These are phyloP conservation scores for Apiospora saccharicola DNA, from an alignment of 2,329 filamentous ascomycete genomes.

Conservation along the genomic window DNA sequence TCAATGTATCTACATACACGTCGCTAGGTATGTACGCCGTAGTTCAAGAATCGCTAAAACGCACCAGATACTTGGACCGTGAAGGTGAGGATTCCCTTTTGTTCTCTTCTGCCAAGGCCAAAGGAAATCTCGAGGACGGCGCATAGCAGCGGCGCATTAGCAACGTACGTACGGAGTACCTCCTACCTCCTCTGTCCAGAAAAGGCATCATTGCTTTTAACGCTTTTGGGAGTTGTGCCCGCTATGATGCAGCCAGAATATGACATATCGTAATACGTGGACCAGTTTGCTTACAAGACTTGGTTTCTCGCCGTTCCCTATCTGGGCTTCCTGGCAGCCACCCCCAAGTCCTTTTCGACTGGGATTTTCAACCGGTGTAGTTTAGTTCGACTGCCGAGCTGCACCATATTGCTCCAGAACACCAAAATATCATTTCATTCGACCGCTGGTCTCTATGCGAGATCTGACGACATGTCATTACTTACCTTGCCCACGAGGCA, in stretches of 20 bases:
- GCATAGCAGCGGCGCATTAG: background rate
- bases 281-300: background rate
- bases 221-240: background rate
- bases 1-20: background rate
- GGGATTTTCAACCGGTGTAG: constrained; percentile 8
- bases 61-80: background rate
- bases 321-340: background rate
- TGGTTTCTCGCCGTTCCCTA: background rate
- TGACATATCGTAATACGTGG: background rate
- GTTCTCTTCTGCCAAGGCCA: background rate
- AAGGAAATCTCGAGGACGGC: background rate
- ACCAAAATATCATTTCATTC: background rate
- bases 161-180: too few species aligned
- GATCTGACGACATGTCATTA: constrained; percentile 20
- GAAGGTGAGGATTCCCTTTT: constrained; percentile 4
- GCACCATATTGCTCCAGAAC: constrained; percentile 1
- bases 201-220: background rate
- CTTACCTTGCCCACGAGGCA: constrained; percentile 14
- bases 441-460: background rate
- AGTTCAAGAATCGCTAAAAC: background rate
- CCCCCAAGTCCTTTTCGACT: background rate
- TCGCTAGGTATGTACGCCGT: background rate
- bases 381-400: constrained; percentile 17
- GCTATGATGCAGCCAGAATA: constrained; percentile 7
- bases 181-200: background rate